Evolutionary conservation across 2,329 filamentous ascomycete genomes (phyloP).

Genomic region (Coniochaeta prunicola): DNA sequence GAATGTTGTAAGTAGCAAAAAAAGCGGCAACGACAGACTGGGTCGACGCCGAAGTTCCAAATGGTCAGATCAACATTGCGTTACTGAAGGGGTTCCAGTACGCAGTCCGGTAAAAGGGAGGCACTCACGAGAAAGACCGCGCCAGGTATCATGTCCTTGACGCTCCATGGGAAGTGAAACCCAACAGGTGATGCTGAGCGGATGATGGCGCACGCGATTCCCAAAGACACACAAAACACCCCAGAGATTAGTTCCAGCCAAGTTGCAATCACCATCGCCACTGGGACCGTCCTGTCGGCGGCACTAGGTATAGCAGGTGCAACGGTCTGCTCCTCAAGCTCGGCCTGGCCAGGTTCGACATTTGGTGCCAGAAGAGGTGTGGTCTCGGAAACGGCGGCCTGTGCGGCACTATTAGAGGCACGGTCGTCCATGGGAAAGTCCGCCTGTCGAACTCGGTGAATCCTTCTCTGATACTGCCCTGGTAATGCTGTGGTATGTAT

Average conservation of each 20-base stretch:
- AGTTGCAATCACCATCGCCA: neutral
- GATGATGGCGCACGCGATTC: neutral
- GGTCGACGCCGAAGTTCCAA: neutral
- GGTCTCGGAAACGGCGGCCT: neutral
- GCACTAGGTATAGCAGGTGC: neutral
- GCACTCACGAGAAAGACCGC: neutral
- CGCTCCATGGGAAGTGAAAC: neutral
- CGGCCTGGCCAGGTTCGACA: neutral
- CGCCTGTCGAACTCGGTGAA: neutral
- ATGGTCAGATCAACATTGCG: neutral
- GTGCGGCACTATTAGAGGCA: neutral
- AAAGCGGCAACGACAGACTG: neutral
- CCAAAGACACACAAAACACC: neutral
- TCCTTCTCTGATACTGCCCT: neutral
- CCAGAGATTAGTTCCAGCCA: neutral
- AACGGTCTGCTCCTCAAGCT: neutral
- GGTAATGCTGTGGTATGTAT: no score
- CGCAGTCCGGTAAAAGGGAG: neutral
- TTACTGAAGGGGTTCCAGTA: no score
- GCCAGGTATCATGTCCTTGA: neutral
- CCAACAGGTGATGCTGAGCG: neutral
- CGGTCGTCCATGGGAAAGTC: neutral
- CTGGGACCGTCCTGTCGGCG: neutral
- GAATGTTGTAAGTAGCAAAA: neutral
- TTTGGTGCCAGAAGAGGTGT: neutral